Conservation (phyloP, 2,329 filamentous ascomycete species). For the Trichophyton benhamiae region DNA sequence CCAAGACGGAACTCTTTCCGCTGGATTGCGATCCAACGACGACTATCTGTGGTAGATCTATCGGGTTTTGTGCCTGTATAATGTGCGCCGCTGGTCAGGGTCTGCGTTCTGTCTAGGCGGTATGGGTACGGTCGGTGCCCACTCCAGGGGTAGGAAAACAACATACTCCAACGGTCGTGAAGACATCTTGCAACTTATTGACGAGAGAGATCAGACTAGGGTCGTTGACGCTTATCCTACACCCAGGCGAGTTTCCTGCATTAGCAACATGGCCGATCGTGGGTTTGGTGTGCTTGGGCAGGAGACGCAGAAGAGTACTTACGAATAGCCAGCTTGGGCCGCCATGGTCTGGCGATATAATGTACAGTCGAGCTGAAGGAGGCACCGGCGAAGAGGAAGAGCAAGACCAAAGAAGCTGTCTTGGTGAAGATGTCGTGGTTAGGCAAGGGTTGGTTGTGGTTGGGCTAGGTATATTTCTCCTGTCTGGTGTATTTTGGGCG, state of each 20-base stretch:
- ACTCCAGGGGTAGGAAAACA: neutral
- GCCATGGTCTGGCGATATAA: constrained; percentile 31
- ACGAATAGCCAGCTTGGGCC: constrained; percentile 36
- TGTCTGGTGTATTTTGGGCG: neutral
- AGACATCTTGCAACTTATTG: constrained; percentile 99
- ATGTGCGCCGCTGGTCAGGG: constrained; percentile 17
- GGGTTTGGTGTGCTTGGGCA: neutral
- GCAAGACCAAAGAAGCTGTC: neutral
- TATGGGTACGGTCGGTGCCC: neutral
- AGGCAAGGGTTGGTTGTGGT: no score
- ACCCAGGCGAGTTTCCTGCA: constrained; percentile 9
- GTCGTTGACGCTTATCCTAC: constrained; percentile 60
- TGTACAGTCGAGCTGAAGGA: constrained; percentile 1
- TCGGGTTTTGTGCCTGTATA: constrained; percentile 82
- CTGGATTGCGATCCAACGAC: constrained; percentile 98
- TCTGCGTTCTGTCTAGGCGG: neutral
- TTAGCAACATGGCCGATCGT: neutral
- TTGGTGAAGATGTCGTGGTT: neutral
- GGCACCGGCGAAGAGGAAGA: neutral
- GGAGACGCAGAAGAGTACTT: constrained; percentile 19
- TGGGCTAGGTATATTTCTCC: neutral
- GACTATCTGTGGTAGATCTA: constrained; percentile 95
- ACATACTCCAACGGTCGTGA: constrained; percentile 81
- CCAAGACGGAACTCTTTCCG: constrained; percentile 96
- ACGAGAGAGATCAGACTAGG: constrained; percentile 66